Evolutionary conservation across 306 rosid genomes (phyloP).

Genomic region (Dicorynia guianensis): DNA sequence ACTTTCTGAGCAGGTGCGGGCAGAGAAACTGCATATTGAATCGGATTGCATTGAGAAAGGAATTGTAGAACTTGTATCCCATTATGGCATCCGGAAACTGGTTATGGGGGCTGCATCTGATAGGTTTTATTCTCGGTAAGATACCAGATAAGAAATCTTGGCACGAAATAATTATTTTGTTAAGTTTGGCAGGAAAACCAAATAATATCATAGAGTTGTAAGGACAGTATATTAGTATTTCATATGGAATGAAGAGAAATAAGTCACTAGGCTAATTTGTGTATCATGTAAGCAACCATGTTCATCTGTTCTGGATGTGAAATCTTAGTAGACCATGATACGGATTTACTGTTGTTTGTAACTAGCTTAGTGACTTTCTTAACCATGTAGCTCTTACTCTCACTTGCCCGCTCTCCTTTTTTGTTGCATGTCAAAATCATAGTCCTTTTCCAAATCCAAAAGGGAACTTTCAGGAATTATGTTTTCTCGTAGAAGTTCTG

Average conservation of each 20-base stretch:
- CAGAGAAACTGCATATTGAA: slow-evolving; percentile 63
- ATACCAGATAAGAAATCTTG: slow-evolving; percentile 23
- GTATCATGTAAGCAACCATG: neutral
- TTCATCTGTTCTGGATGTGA: slow-evolving; percentile 19
- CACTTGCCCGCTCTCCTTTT: neutral
- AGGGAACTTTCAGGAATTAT: slow-evolving; percentile 18
- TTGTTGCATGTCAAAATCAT: slow-evolving; percentile 15
- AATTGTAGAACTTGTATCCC: slow-evolving; percentile 70
- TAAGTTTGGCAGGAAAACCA: slow-evolving; percentile 6
- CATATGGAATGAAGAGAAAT: slow-evolving; percentile 33
- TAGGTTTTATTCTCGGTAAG: slow-evolving; percentile 69
- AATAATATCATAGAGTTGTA: neutral
- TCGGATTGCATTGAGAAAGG: slow-evolving; percentile 76
- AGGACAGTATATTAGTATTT: slow-evolving; percentile 17
- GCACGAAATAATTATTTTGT: slow-evolving; percentile 4
- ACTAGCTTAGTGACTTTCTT: slow-evolving; percentile 17
- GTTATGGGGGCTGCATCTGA: slow-evolving; percentile 96
- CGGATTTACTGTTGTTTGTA: neutral
- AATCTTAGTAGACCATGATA: slow-evolving; percentile 18
- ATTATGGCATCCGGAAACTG: slow-evolving; percentile 60
- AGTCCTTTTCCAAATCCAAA: slow-evolving; percentile 19
- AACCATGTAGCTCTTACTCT: slow-evolving; percentile 5
- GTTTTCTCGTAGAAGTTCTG: slow-evolving; percentile 2
- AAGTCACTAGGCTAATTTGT: neutral
- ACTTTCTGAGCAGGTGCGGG: slow-evolving; percentile 61